Base-by-base conservation (phyloP, 306 rosid genomes). In the Ormosia semicastrata region DNA sequence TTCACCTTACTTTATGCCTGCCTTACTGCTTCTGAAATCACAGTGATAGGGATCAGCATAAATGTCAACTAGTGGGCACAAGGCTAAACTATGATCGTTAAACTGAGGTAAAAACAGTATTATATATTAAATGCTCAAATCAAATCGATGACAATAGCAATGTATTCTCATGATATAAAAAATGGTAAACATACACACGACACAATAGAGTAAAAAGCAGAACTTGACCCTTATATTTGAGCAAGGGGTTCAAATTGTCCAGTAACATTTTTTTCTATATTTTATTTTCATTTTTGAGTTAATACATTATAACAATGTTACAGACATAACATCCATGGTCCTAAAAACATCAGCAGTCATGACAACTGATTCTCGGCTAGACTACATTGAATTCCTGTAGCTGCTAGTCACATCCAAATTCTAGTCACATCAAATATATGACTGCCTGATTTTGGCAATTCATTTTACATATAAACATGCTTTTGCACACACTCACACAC, bases 1-100 rank as follows among this genome's bases (percentile, higher is more conserved):
- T 36, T 64, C 30, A 52, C 30, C 29, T 44, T 68, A 7, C 46
- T 40, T 24, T 50, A 24, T 37, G 6, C 41, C 24, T 12, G 56
- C 67, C 78, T 60, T 71, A 66, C 49, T 73, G 69, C 54, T 47
- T 63, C 81, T 81, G 75, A 66, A 81, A 74, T 54, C 58, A 74
- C 33, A 47, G 73, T 3, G 15, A 52, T 64, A 41, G 70, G 49
- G 10, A 53, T 29, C 71, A 17, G 15, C 62, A 59, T 9, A 59
- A 40, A 80, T 36, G 71, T 64, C 59, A 81, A 12, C 58, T 29
- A 53, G 36, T 53, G 57, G 57, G 73, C 7, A 49, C 37, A 40
- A 2, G 49, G 39, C 66, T 62, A 71, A 46, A 70, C 72, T 17
- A 5, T 3, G 5, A 40, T 64, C 4, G 10, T 14, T 46, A 71